A percentile compares a stretch with the other conserved stretches of the same genome.
These are phyloP conservation scores for Talaromyces pinophilus DNA, from an alignment of 2,329 filamentous ascomycete genomes.

Conservation along the genomic window DNA sequence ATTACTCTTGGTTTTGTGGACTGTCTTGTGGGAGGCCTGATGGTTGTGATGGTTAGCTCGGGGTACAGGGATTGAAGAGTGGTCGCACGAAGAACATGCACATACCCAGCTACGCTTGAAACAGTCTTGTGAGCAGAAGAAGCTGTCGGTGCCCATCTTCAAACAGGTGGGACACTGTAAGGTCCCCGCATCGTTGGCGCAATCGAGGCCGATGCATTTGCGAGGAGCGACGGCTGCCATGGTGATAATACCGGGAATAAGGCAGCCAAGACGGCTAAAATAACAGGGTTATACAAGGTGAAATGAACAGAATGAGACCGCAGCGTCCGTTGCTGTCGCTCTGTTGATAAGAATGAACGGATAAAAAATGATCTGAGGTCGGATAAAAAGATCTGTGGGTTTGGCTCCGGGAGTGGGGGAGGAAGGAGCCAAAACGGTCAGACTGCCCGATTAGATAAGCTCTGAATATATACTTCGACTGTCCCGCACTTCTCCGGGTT, in stretches of 20 bases:
- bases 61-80: constrained; percentile 23
- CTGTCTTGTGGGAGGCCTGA: constrained; percentile 76
- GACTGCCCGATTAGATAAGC: constrained; percentile 15
- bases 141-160: constrained; percentile 86
- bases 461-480: neutral
- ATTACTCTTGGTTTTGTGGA: constrained; percentile 80
- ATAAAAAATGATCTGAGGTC: neutral
- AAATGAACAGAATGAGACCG: too few species aligned
- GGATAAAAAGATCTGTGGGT: neutral
- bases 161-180: constrained; percentile 95
- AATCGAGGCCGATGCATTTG: constrained; percentile 76
- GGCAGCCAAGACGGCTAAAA: neutral
- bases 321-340: neutral
- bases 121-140: constrained; percentile 97
- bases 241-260: constrained; percentile 6
- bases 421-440: neutral
- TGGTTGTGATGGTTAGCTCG: constrained; percentile 15
- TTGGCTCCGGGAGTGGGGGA: neutral
- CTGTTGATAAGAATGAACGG: too few species aligned
- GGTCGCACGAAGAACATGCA: neutral
- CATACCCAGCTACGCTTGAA: constrained; percentile 98
- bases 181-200: constrained; percentile 78
- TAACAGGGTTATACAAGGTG: too few species aligned
- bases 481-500: constrained; percentile 7
- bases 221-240: constrained; percentile 38